These are phyloP conservation scores for Trichoderma orchidacearum DNA, from an alignment of 495 filamentous ascomycete species.

Conservation along the genomic window DNA sequence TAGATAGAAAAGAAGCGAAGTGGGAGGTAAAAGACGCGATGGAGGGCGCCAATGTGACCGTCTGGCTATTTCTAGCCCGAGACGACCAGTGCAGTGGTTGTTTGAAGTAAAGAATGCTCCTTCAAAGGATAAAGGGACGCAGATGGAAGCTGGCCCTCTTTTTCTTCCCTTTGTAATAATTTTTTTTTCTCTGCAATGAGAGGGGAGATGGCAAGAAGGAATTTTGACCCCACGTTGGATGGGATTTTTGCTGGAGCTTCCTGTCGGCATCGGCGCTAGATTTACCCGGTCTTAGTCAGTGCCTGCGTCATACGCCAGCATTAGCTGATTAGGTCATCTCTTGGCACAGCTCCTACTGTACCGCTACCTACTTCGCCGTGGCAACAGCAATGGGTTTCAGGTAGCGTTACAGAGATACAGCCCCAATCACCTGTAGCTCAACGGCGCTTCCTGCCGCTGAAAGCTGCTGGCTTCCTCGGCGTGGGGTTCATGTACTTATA, in stretches of 20 bases:
- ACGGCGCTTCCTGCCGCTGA: no score
- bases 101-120: neutral
- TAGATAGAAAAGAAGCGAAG: slow-evolving; percentile 41
- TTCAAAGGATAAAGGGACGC: neutral
- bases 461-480: no score
- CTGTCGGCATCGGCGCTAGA: neutral
- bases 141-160: slow-evolving; percentile 2
- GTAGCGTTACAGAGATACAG: no score
- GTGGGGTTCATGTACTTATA: no score
- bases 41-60: slow-evolving; percentile 31
- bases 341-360: no score
- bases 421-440: no score
- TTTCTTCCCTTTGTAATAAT: neutral
- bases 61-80: slow-evolving; percentile 11
- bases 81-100: neutral
- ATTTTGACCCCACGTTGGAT: neutral
- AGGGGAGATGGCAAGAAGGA: neutral
- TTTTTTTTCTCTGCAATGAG: neutral
- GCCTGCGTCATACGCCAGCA: neutral
- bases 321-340: neutral
- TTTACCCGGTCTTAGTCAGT: neutral
- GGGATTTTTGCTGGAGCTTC: neutral
- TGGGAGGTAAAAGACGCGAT: slow-evolving; percentile 20
- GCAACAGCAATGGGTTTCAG: no score
- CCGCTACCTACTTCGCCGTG: no score